phyloP scores from a whole-genome alignment of 129 eudicot species.

The Oenanthe sinensis region DNA sequence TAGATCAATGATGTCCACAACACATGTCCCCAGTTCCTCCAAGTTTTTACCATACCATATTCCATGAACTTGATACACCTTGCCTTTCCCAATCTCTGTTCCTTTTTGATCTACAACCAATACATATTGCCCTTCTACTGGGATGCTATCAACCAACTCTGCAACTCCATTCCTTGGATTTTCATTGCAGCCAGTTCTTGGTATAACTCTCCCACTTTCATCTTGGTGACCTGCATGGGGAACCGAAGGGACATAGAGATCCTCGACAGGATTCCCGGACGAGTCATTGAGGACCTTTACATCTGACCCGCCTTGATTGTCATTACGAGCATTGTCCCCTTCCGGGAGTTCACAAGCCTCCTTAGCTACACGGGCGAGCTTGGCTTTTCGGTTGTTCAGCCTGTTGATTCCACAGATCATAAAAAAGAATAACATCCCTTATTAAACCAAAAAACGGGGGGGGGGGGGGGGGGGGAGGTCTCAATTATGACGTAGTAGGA shows the following conservation, averaged over 20 bases:
- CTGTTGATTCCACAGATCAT: constrained; percentile 28
- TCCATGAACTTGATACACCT: constrained; percentile 62
- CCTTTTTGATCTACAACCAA: constrained; percentile 43
- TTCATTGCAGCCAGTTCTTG: constrained; percentile 13
- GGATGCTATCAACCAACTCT: constrained; percentile 21
- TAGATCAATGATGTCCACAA: constrained; percentile 63
- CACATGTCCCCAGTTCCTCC: constrained; percentile 51
- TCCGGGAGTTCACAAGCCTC: constrained; percentile 47
- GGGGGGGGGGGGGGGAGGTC: too few relatives aligned
- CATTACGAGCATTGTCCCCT: constrained; percentile 35
- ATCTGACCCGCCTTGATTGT: constrained; percentile 52
- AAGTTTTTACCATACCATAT: constrained; percentile 47
- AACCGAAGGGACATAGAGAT: constrained; percentile 24
- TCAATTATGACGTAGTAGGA: neutral
- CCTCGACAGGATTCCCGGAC: constrained; percentile 47
- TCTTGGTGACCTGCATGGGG: constrained; percentile 21
- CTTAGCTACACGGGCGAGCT: constrained; percentile 82
- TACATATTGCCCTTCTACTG: constrained; percentile 47
- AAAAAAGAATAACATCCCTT: too few relatives aligned
- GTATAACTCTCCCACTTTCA: constrained; percentile 6
- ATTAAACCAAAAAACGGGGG: too few relatives aligned
- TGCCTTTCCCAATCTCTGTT: constrained; percentile 60
- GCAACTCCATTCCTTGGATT: constrained; percentile 13
- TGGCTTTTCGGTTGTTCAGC: constrained; percentile 92
- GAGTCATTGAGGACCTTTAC: constrained; percentile 23